A percentile compares a stretch with the other conserved stretches of the same genome.
Evolutionary conservation across 2,329 filamentous ascomycete genomes (phyloP).

Genomic region (Alternaria arbusti): DNA sequence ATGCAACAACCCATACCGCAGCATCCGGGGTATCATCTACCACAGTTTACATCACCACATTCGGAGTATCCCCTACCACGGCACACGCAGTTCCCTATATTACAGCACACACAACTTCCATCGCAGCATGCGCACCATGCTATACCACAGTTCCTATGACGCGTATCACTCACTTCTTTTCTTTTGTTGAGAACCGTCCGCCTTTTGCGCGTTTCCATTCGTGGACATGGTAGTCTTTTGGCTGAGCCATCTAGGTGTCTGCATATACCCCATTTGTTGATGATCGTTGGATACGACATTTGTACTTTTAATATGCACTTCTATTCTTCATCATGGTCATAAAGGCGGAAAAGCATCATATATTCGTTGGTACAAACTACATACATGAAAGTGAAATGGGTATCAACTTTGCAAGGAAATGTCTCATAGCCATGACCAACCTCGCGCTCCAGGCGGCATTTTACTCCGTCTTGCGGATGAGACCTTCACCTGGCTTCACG

Average conservation of each 20-base stretch:
- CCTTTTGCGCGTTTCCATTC: background rate
- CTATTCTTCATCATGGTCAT: background rate
- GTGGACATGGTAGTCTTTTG: background rate
- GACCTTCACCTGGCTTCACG: conserved; percentile 65
- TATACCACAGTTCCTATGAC: background rate
- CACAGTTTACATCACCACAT: too few species aligned
- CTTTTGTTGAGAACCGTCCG: background rate
- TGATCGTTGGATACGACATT: background rate
- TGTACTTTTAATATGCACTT: background rate
- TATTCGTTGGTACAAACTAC: background rate
- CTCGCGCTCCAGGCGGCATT: too few species aligned
- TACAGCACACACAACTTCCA: too few species aligned
- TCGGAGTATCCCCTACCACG: too few species aligned
- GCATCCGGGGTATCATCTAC: too few species aligned
- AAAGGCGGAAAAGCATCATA: background rate
- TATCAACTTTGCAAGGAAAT: conserved; percentile 9
- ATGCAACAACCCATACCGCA: too few species aligned
- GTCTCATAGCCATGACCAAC: too few species aligned
- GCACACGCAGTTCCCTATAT: too few species aligned
- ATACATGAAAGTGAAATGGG: conserved; percentile 3
- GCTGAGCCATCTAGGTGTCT: background rate
- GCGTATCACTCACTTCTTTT: too few species aligned
- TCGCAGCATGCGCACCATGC: too few species aligned
- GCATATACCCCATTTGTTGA: background rate
- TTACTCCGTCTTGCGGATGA: conserved; percentile 62